phyloP scores from a whole-genome alignment of 768 basidiomycete genomes.

The Termitomyces bulborhizus region DNA sequence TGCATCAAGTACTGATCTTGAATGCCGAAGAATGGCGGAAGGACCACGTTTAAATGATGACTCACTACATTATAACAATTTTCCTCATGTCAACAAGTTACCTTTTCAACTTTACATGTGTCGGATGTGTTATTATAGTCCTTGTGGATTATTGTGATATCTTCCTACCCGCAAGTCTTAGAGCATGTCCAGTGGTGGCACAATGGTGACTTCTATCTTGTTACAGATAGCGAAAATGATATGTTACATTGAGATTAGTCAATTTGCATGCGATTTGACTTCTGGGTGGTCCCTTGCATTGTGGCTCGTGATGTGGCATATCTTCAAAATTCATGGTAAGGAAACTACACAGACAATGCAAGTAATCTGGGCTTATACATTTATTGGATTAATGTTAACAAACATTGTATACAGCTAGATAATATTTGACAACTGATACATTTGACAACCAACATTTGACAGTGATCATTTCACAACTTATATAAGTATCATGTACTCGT shows the following conservation, averaged over 20 bases:
- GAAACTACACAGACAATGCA: too few species aligned
- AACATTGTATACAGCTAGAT: too few species aligned
- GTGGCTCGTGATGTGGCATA: conserved; percentile 88
- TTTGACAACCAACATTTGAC: too few species aligned
- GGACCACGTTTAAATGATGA: conserved; percentile 95
- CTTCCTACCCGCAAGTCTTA: conserved; percentile 70
- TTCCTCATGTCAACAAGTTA: conserved; percentile 75
- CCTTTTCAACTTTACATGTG: conserved; percentile 75
- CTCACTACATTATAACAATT: conserved; percentile 90
- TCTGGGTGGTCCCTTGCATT: conserved; percentile 83
- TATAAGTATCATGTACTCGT: too few species aligned
- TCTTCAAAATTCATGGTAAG: too few species aligned
- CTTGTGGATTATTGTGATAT: conserved; percentile 96
- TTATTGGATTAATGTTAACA: too few species aligned
- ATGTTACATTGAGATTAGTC: conserved; percentile 65
- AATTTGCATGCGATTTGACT: conserved; percentile 61
- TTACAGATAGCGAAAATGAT: conserved; percentile 87
- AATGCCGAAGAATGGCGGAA: conserved; percentile 90
- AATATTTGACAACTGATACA: too few species aligned
- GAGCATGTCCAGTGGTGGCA: neutral
- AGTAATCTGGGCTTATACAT: too few species aligned
- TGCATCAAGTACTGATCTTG: conserved; percentile 87
- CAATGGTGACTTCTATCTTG: conserved; percentile 2
- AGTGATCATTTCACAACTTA: too few species aligned
- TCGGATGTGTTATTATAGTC: conserved; percentile 85